A percentile compares a stretch with the other conserved stretches of the same genome.
phyloP scores from a whole-genome alignment of 129 eudicot species.

The Logfia minima region DNA sequence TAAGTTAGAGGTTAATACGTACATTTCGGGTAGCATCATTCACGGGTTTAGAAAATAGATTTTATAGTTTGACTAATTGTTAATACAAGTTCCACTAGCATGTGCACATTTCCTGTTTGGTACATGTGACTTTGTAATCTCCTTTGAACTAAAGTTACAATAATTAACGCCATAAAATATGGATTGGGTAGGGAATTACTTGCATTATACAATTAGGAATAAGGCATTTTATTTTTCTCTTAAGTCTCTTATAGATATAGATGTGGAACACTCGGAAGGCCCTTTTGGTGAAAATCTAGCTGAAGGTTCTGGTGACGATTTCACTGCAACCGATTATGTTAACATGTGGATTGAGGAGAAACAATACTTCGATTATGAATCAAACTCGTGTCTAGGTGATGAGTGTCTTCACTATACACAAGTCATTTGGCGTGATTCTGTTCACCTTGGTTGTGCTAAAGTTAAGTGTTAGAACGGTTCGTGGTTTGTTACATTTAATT shows the following conservation, averaged over 20 bases:
- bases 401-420: constrained; percentile 72
- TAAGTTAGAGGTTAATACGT: neutral
- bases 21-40: neutral
- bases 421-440: constrained; percentile 60
- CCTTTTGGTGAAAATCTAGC: constrained; percentile 73
- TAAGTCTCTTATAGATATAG: no score
- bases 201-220: neutral
- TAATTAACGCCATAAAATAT: constrained; percentile 28
- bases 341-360: constrained; percentile 60
- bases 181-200: constrained; percentile 6
- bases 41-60: neutral
- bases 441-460: constrained; percentile 58
- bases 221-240: no score
- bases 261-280: constrained; percentile 40
- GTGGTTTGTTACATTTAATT: constrained; percentile 59
- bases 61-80: constrained; percentile 4
- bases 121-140: neutral
- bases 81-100: constrained; percentile 11
- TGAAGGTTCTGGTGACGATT: constrained; percentile 38
- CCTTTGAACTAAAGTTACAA: constrained; percentile 6
- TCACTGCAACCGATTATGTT: constrained; percentile 46
- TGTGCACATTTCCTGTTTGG: neutral
- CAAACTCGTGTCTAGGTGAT: constrained; percentile 51
- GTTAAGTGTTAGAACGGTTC: constrained; percentile 44
- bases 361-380: constrained; percentile 34